These are phyloP conservation scores for Xylariaceae sp. DNA, from an alignment of 2,329 filamentous ascomycete species.

Conservation along the genomic window DNA sequence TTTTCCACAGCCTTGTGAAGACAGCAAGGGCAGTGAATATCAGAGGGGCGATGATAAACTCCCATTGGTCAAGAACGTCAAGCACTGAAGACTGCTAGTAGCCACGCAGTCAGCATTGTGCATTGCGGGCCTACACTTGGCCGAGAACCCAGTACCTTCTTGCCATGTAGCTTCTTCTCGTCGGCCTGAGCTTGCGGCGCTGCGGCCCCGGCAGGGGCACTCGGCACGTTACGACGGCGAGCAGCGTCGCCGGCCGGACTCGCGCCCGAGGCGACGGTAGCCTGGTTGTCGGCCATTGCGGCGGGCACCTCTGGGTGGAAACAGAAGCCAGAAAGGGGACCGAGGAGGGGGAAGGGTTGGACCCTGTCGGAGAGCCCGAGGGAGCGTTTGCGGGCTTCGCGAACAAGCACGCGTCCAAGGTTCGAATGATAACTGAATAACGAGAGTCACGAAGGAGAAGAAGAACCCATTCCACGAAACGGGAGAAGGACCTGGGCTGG, in stretches of 20 bases:
- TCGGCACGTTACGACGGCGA: conserved; percentile 47
- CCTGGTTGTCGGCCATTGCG: conserved; percentile 47
- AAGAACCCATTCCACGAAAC: too few relatives aligned
- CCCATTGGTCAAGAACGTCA: conserved; percentile 55
- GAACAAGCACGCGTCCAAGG: too few relatives aligned
- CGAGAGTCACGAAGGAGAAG: too few relatives aligned
- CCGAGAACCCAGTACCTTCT: conserved; percentile 6
- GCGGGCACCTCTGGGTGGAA: not conserved
- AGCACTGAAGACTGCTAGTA: conserved; percentile 48
- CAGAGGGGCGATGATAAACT: conserved; percentile 53
- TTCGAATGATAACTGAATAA: too few relatives aligned
- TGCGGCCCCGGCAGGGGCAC: conserved; percentile 31
- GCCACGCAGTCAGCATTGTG: conserved; percentile 5
- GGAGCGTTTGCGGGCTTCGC: too few relatives aligned
- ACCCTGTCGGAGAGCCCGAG: too few relatives aligned
- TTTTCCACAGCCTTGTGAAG: conserved; percentile 63
- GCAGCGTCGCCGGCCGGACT: conserved; percentile 47
- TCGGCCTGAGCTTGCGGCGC: conserved; percentile 37
- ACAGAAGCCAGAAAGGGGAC: not conserved
- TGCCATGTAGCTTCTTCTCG: conserved; percentile 50
- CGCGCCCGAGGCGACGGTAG: conserved; percentile 52
- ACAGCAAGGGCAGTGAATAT: conserved; percentile 55
- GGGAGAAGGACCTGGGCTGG: too few relatives aligned
- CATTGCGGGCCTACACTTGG: too few relatives aligned
- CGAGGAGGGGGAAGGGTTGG: too few relatives aligned